phyloP scores from a whole-genome alignment of 176 grass and related monocot genomes.

The Saccharum spontaneum region DNA sequence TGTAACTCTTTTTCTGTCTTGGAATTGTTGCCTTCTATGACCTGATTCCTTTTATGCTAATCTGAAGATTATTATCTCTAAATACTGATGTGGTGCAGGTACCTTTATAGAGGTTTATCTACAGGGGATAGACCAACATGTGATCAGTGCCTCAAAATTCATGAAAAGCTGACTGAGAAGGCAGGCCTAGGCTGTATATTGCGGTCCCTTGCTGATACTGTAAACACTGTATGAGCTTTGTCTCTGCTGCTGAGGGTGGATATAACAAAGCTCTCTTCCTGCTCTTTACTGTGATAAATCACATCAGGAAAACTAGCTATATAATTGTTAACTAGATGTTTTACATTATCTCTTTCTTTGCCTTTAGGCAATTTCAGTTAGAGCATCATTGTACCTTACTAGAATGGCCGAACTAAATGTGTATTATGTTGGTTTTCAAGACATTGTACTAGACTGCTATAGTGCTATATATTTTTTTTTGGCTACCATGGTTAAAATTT shows the following conservation, averaged over 20 bases:
- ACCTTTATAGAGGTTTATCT: conserved; percentile 90
- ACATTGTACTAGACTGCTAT: neutral
- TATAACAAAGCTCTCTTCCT: neutral
- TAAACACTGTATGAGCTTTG: conserved; percentile 68
- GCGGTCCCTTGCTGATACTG: conserved; percentile 61
- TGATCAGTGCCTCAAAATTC: conserved; percentile 96
- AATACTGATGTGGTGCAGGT: conserved; percentile 38
- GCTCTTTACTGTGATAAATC: neutral
- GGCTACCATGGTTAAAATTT: neutral
- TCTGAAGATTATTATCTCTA: neutral
- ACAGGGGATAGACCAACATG: conserved; percentile 88
- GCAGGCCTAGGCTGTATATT: conserved; percentile 89
- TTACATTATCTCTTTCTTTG: neutral
- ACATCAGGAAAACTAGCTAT: neutral
- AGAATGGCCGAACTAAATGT: neutral
- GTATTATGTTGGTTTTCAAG: neutral
- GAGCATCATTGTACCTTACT: conserved; percentile 1
- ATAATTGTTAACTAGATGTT: neutral
- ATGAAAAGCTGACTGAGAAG: conserved; percentile 85
- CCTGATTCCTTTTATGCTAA: neutral
- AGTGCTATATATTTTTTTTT: neutral
- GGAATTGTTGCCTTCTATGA: neutral
- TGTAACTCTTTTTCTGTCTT: neutral
- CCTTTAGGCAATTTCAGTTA: neutral
- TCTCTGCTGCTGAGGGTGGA: neutral